Percentiles rank a stretch among this genome's conserved stretches.
Evolutionary conservation across 1,284 basidiomycete species (phyloP).

Genomic region (Cystobasidium sp.): DNA sequence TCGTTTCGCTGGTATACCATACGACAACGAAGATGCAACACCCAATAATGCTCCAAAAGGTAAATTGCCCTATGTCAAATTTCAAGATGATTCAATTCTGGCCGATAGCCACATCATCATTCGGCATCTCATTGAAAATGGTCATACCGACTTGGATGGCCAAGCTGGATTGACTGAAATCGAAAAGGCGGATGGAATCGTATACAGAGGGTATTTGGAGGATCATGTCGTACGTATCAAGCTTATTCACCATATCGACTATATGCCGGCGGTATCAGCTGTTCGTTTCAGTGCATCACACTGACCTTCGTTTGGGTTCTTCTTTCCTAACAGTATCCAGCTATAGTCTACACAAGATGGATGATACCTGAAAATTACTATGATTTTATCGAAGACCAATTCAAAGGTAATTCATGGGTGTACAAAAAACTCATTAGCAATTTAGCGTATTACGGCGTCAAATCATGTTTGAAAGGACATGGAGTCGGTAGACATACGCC

Average conservation of each 20-base stretch:
- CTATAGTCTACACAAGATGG: conserved; percentile 4
- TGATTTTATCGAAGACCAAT: neutral
- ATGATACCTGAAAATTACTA: conserved; percentile 4
- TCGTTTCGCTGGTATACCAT: conserved; percentile 17
- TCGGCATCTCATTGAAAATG: conserved; percentile 11
- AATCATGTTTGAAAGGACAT: conserved; percentile 17
- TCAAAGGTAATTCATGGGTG: neutral
- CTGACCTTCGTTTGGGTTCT: neutral
- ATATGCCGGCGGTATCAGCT: too few relatives aligned
- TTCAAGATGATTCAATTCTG: conserved; percentile 3
- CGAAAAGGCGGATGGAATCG: conserved; percentile 1
- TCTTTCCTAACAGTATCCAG: neutral
- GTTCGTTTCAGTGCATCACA: too few relatives aligned
- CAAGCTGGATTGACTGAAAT: conserved; percentile 7
- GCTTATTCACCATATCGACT: too few relatives aligned
- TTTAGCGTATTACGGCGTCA: conserved; percentile 4
- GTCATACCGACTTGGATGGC: conserved; percentile 5
- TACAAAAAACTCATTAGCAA: neutral
- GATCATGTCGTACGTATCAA: conserved; percentile 13
- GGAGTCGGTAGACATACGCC: conserved; percentile 20
- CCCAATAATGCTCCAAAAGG: conserved; percentile 31
- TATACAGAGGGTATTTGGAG: neutral
- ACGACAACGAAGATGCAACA: conserved; percentile 8
- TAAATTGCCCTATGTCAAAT: conserved; percentile 32
- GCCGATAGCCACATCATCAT: conserved; percentile 34